Evolutionary conservation across 2,329 filamentous ascomycete genomes (phyloP), one percentile per base, ranked within the genome.

Genomic region (Fusarium mundagurra): DNA sequence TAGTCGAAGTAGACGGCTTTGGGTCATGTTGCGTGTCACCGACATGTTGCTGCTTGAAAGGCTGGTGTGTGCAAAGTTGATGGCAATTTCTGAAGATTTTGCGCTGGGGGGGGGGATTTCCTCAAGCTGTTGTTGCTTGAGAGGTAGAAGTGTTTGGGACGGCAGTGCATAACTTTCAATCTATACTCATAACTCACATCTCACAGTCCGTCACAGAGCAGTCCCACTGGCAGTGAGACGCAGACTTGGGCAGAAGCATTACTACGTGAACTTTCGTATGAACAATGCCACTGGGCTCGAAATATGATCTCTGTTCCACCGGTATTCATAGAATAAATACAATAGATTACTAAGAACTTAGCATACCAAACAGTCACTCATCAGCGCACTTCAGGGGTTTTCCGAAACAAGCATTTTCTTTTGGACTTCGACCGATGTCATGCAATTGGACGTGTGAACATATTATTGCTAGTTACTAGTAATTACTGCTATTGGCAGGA

Each of bases 141-240:
- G 1, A 33, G 5, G 5, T 18, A 10, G 1, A n/a, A 8, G 3
- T 24, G 4, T 2, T 24, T 33, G 8, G 16, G 4, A 0, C 4
- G 8, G 22, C 8, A 34, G 48, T 24, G 8, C 8, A 24, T 12
- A 34, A 51, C 12, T 34, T 10, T 11, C 22, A 34, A 34, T 51
- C 20, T 4, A 33, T 34, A 24, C 48, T 51, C 31, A 14, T 8
- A 20, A 24, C 12, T 24, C 31, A 33, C 11, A 20, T 29, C 18
- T 22, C 27, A 29, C 14, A 9, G 16, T 5, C 47, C 16, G 1
- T 24, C 17, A 24, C 48, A 18, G 16, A 33, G 22, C 31, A 51
- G 16, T 33, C 24, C n/a, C n/a, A 34, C n/a, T 51, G n/a, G 4
- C 17, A 34, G 31, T 16, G 22, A 24, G n/a, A 33, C 4, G 48